These are phyloP conservation scores for Xerocomellus chrysenteron DNA, from an alignment of 768 basidiomycete species.

Conservation along the genomic window DNA sequence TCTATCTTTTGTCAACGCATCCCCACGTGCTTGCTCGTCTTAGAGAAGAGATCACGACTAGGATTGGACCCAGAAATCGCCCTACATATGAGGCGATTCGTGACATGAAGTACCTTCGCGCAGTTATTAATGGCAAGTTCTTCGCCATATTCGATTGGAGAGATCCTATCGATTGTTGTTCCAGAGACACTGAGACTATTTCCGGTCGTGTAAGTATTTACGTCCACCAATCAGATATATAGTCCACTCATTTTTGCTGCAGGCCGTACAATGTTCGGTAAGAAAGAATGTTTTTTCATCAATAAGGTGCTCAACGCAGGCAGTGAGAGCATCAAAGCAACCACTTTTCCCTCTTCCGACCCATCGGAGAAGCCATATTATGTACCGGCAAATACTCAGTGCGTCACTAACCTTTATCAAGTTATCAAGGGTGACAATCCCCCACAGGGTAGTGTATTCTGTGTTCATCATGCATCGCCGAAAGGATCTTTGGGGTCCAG, in stretches of 20 bases:
- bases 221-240: neutral
- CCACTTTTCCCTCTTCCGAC: slow-evolving; percentile 41
- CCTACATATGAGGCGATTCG: slow-evolving; percentile 56
- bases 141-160: neutral
- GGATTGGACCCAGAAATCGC: slow-evolving; percentile 46
- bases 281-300: neutral
- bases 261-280: slow-evolving; percentile 52
- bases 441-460: slow-evolving; percentile 46
- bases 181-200: slow-evolving; percentile 57
- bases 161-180: neutral
- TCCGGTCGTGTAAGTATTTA: slow-evolving; percentile 42
- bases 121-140: slow-evolving; percentile 58
- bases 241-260: neutral
- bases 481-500: slow-evolving; percentile 69
- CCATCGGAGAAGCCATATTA: slow-evolving; percentile 26
- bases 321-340: slow-evolving; percentile 47
- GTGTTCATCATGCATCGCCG: slow-evolving; percentile 66
- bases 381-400: slow-evolving; percentile 42
- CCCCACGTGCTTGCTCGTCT: slow-evolving; percentile 47
- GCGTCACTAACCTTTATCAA: neutral
- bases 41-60: slow-evolving; percentile 52
- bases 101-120: slow-evolving; percentile 63
- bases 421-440: slow-evolving; percentile 1
- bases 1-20: slow-evolving; percentile 51
- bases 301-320: neutral